phyloP scores from a whole-genome alignment of 2,329 filamentous ascomycete species.

The Thielaviopsis punctulata region DNA sequence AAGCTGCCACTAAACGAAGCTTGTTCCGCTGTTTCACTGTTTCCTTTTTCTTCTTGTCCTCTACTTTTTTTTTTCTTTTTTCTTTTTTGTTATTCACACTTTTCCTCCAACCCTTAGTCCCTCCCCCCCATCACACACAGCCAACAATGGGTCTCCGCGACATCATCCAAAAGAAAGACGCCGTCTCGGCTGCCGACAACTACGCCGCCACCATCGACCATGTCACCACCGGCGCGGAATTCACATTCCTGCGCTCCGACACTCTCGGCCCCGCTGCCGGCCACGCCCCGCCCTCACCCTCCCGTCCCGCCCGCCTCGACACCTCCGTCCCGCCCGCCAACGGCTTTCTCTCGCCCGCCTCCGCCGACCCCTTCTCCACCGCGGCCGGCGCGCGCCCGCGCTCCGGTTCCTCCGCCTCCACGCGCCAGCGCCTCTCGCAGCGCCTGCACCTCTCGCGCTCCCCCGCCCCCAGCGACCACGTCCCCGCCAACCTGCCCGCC shows the following conservation, averaged over 20 bases:
- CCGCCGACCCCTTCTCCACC: slow-evolving; percentile 10
- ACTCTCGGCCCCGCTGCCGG: slow-evolving; percentile 67
- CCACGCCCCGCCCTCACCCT: slow-evolving; percentile 37
- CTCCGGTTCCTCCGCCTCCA: slow-evolving; percentile 30
- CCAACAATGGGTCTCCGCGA: slow-evolving; percentile 33
- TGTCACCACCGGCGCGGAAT: slow-evolving; percentile 37
- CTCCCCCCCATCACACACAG: background rate
- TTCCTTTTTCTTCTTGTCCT: background rate
- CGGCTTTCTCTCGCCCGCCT: slow-evolving; percentile 8
- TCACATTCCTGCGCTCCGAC: slow-evolving; percentile 74
- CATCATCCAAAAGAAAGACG: slow-evolving; percentile 36
- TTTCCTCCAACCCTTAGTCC: background rate
- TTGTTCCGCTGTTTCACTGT: background rate
- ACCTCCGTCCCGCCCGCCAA: slow-evolving; percentile 14
- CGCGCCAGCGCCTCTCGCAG: slow-evolving; percentile 41
- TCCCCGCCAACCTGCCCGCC: slow-evolving; percentile 65
- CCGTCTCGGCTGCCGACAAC: slow-evolving; percentile 21
- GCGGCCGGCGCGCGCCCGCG: slow-evolving; percentile 19
- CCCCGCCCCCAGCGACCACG: slow-evolving; percentile 48
- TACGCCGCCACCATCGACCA: slow-evolving; percentile 22
- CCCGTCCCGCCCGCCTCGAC: slow-evolving; percentile 13
- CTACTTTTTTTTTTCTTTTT: background rate
- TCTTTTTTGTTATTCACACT: background rate
- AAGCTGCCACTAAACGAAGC: too few species aligned
- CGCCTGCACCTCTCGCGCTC: slow-evolving; percentile 48